phyloP scores from a whole-genome alignment of 192 early-diverging fungal genomes.

The Lobosporangium transversale region DNA sequence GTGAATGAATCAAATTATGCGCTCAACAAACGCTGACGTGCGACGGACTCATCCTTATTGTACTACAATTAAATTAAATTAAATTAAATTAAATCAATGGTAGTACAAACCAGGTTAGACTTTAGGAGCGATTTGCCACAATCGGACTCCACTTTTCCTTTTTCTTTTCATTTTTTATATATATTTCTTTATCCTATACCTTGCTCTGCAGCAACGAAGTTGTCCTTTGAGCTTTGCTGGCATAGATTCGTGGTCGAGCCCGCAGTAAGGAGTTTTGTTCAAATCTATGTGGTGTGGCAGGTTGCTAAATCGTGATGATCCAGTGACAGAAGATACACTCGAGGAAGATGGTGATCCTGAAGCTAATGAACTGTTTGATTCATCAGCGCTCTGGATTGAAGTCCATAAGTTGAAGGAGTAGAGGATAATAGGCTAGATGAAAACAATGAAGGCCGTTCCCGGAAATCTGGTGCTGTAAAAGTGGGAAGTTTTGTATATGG shows the following conservation, averaged over 20 bases:
- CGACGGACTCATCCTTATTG: slow-evolving; percentile 30
- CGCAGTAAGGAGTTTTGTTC: slow-evolving; percentile 25
- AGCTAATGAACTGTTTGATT: no score
- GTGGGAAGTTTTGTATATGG: slow-evolving; percentile 35
- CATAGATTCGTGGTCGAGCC: slow-evolving; percentile 39
- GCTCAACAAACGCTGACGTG: slow-evolving; percentile 26
- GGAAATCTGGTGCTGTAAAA: slow-evolving; percentile 21
- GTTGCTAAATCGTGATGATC: neutral
- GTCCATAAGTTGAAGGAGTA: slow-evolving; percentile 15
- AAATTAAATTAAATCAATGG: no score
- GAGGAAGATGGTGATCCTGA: no score
- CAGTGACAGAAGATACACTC: neutral
- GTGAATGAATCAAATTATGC: neutral
- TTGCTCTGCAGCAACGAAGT: slow-evolving; percentile 43
- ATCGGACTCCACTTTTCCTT: no score
- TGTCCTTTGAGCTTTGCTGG: slow-evolving; percentile 34
- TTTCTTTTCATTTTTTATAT: no score
- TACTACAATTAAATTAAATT: no score
- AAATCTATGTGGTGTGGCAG: slow-evolving; percentile 7
- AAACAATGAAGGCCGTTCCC: slow-evolving; percentile 4
- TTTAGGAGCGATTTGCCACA: no score
- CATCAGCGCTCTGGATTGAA: no score
- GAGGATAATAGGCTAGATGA: slow-evolving; percentile 1
- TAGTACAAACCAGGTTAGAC: no score
- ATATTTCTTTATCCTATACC: no score